These are phyloP conservation scores for Artemisia annua DNA, from an alignment of 129 eudicot genomes.

Conservation along the genomic window DNA sequence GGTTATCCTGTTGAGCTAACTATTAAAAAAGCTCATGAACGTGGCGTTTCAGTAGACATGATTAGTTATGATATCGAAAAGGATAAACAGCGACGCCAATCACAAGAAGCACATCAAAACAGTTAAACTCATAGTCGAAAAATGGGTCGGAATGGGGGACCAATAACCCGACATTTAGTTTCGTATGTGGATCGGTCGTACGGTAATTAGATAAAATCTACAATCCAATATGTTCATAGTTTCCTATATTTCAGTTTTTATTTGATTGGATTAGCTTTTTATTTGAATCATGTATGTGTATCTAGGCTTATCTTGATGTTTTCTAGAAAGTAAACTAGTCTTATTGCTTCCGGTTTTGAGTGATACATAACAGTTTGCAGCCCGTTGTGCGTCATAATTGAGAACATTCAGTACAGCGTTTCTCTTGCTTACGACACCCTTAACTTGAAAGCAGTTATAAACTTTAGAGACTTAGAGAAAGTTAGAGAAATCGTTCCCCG, in stretches of 20 bases:
- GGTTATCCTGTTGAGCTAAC: conserved; percentile 98
- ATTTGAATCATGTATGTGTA: too few species aligned
- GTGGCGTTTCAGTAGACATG: conserved; percentile 76
- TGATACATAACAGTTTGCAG: too few species aligned
- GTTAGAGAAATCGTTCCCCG: too few species aligned
- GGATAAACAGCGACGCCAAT: conserved; percentile 91
- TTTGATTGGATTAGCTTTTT: too few species aligned
- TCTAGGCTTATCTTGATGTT: too few species aligned
- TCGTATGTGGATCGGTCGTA: too few species aligned
- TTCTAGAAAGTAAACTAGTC: too few species aligned
- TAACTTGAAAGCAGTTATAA: conserved; percentile 59
- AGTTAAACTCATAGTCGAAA: conserved; percentile 70
- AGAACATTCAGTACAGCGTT: conserved; percentile 62
- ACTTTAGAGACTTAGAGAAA: conserved; percentile 39
- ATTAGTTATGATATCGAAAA: conserved; percentile 70
- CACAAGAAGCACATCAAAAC: conserved; percentile 94
- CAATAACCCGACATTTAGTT: too few species aligned
- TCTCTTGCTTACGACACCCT: conserved; percentile 79
- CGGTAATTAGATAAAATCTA: too few species aligned
- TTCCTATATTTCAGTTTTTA: too few species aligned
- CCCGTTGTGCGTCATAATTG: conserved; percentile 16
- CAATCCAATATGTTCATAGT: too few species aligned
- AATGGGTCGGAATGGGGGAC: conserved; percentile 44
- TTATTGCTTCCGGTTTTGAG: too few species aligned
- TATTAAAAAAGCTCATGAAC: conserved; percentile 72